A percentile compares a stretch with the other conserved stretches of the same genome.
Evolutionary conservation across 768 basidiomycete species (phyloP).

Genomic region (Leccinum arenicola): DNA sequence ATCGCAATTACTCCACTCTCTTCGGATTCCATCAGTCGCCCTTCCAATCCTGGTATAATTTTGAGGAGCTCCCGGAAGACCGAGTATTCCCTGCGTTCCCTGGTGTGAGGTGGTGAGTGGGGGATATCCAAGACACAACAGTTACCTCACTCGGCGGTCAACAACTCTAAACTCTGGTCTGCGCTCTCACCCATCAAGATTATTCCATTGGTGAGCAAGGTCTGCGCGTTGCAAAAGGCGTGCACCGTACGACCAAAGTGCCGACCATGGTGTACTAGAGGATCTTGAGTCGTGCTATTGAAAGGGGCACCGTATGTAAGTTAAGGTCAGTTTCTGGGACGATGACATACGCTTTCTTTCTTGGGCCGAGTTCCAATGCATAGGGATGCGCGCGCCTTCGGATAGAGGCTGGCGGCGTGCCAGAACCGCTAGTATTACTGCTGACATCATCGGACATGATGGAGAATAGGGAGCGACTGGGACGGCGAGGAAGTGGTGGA

Average conservation of each 20-base stretch:
- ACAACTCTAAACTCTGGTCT: neutral
- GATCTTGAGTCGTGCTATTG: neutral
- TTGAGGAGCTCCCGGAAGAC: neutral
- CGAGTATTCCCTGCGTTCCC: neutral
- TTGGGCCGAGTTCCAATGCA: neutral
- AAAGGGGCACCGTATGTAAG: neutral
- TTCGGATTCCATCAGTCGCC: neutral
- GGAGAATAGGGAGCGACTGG: neutral
- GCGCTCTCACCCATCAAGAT: neutral
- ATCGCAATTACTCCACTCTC: neutral
- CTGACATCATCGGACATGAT: neutral
- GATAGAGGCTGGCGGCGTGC: neutral
- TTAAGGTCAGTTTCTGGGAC: neutral
- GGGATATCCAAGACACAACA: neutral
- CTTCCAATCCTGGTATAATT: neutral
- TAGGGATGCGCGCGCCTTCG: neutral
- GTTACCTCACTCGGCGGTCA: neutral
- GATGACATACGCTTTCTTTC: neutral
- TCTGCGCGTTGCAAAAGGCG: neutral
- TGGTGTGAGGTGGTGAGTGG: neutral
- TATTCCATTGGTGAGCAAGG: neutral
- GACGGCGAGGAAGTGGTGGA: neutral
- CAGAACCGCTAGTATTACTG: neutral
- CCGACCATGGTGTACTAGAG: neutral
- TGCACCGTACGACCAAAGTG: neutral